Conservation (phyloP, 75 land plant species). For the Pseudotsuga menziesii region DNA sequence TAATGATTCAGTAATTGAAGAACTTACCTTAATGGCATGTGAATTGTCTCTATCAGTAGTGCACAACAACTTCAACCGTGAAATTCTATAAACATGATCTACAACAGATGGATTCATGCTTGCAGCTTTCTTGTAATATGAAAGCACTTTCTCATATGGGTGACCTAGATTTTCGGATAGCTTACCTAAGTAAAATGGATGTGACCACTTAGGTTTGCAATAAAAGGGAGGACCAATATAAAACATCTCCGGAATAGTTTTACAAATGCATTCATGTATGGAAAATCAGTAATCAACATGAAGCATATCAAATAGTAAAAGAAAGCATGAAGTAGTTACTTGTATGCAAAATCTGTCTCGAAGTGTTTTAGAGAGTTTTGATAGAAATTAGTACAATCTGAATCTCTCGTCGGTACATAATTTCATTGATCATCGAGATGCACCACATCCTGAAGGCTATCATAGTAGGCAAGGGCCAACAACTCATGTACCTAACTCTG, state of each 20-base stretch:
- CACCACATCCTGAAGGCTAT: slow-evolving; percentile 91
- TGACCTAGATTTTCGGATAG: slow-evolving; percentile 85
- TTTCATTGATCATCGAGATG: slow-evolving; percentile 91
- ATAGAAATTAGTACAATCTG: slow-evolving; percentile 65
- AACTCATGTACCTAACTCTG: slow-evolving; percentile 92
- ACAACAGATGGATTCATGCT: slow-evolving; percentile 87
- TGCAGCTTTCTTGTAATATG: slow-evolving; percentile 77
- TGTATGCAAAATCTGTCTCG: slow-evolving; percentile 68
- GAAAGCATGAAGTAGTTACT: slow-evolving; percentile 40
- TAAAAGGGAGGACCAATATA: background rate
- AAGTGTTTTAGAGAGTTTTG: slow-evolving; percentile 80
- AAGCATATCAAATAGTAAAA: background rate
- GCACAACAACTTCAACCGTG: slow-evolving; percentile 83
- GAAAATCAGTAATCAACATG: background rate
- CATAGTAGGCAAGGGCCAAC: slow-evolving; percentile 94
- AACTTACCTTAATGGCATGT: slow-evolving; percentile 52
- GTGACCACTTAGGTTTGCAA: slow-evolving; percentile 89
- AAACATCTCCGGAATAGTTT: background rate
- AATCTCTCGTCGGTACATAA: slow-evolving; percentile 64
- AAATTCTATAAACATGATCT: slow-evolving; percentile 90
- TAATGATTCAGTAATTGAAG: background rate
- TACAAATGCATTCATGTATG: background rate
- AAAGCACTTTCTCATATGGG: slow-evolving; percentile 51
- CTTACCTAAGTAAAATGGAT: slow-evolving; percentile 90
- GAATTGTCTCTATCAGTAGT: slow-evolving; percentile 39